phyloP scores from a whole-genome alignment of 2,329 filamentous ascomycete species.

The Pseudodiploospora longispora region DNA sequence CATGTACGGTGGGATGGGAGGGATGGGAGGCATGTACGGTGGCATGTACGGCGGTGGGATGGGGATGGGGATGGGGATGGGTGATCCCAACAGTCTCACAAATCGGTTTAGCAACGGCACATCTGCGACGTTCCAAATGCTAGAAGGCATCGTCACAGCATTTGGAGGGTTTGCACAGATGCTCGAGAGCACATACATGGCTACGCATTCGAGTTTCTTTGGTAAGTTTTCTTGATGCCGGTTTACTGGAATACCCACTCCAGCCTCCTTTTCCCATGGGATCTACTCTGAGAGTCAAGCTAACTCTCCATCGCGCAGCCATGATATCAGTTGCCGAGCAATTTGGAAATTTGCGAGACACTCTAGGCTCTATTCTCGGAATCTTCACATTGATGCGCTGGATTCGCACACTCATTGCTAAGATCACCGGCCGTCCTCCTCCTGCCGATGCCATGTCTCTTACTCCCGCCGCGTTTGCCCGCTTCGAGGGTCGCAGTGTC shows the following conservation, averaged over 20 bases:
- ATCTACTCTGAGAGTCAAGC: background rate
- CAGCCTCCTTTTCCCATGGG: background rate
- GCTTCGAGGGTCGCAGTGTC: constrained; percentile 65
- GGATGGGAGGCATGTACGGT: constrained; percentile 34
- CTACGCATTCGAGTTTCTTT: constrained; percentile 96
- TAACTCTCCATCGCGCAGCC: constrained; percentile 41
- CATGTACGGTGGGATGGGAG: constrained; percentile 30
- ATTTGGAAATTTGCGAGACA: constrained; percentile 87
- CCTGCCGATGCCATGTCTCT: constrained; percentile 81
- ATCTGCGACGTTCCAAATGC: constrained; percentile 94
- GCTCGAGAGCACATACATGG: constrained; percentile 99
- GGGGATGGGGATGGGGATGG: constrained; percentile 38
- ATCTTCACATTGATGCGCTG: constrained; percentile 95
- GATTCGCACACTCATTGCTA: constrained; percentile 85
- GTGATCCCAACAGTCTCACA: constrained; percentile 90
- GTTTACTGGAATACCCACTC: background rate
- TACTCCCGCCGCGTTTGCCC: constrained; percentile 84
- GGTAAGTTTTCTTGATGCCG: constrained; percentile 46
- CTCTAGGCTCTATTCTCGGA: constrained; percentile 84
- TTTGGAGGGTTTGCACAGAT: constrained; percentile 98
- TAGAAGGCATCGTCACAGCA: constrained; percentile 91
- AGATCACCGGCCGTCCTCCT: constrained; percentile 82
- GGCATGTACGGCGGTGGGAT: constrained; percentile 36
- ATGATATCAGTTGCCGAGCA: constrained; percentile 99
- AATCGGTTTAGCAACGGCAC: constrained; percentile 92